Percentiles rank a stretch among this genome's conserved stretches.
Evolutionary conservation across 805 yeast species (phyloP).

Genomic region (Isabelozyma heimii): DNA sequence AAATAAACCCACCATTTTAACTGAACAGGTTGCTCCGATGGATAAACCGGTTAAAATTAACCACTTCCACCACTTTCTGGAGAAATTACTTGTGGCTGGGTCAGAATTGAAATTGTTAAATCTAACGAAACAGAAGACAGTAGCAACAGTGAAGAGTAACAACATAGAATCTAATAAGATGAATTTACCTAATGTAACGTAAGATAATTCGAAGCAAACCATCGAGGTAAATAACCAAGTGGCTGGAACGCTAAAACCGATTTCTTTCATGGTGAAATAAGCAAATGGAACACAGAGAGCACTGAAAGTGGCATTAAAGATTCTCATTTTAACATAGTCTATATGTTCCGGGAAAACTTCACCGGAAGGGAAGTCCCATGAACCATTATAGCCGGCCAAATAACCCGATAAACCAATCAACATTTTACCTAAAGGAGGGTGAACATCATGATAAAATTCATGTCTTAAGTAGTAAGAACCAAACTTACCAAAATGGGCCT

Average conservation of each 20-base stretch:
- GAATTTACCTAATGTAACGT: conserved; percentile 69
- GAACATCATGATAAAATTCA: conserved; percentile 83
- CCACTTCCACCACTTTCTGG: conserved; percentile 94
- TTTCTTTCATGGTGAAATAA: conserved; percentile 62
- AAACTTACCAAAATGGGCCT: conserved; percentile 85
- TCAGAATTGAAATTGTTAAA: conserved; percentile 60
- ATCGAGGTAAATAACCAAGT: conserved; percentile 59
- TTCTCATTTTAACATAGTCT: conserved; percentile 64
- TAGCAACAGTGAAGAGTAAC: conserved; percentile 73
- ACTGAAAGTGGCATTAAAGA: conserved; percentile 68
- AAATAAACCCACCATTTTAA: conserved; percentile 95
- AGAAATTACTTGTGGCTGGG: conserved; percentile 41
- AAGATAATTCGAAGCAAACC: conserved; percentile 67
- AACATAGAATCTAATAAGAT: conserved; percentile 76
- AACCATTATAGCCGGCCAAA: conserved; percentile 78
- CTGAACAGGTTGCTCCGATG: conserved; percentile 88
- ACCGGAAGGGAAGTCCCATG: conserved; percentile 74
- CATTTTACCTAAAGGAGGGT: conserved; percentile 85
- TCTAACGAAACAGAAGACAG: conserved; percentile 69
- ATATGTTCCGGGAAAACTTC: conserved; percentile 57
- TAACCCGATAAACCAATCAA: conserved; percentile 75
- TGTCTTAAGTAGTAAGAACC: conserved; percentile 78
- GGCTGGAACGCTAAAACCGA: conserved; percentile 49
- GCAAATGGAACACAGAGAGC: conserved; percentile 68
- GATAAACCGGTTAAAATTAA: conserved; percentile 75